Base-by-base conservation (phyloP, 176 grass and related monocot genomes). In the Typha latifolia region DNA sequence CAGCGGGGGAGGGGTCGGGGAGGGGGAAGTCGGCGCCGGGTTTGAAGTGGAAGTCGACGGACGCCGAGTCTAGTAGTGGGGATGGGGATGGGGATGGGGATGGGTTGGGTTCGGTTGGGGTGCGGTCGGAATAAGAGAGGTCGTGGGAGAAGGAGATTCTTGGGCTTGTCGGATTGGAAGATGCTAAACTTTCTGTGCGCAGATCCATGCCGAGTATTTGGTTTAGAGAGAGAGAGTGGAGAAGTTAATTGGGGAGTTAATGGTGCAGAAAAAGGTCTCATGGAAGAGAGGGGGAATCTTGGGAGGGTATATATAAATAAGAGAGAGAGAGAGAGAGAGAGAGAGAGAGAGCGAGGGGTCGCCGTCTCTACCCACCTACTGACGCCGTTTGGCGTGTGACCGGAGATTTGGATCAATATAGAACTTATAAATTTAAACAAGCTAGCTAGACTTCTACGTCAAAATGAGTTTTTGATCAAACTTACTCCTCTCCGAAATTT, bases 71-170 rank as follows among this genome's bases (percentile, higher is more conserved):
- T 75, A 4, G 84, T 29, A 3, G 71, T 66, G 81, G 64, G 37
- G 81, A 73, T 12, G 14, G 64, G 0, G n/a, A 7, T 66, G 81
- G 64, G 37, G 81, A 73, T 12, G 14, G 64, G 0, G n/a, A 7
- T 18, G 16, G 6, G 3, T 8, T 19, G 20, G 62, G 70, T 0
- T 78, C 51, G 2, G 65, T 61, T 14, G 63, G 50, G 67, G 72
- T 71, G 49, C 79, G 74, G 56, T 79, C 80, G 72, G 82, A 87
- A 3, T 79, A 67, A 15, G 66, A 66, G 0, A 82, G 76, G 32
- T 90, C 79, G 72, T 82, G 62, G 22, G 87, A 90, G 79, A 90
- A 90, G 51, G 82, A 90, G 76, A 90, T 82, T 68, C 87, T 73
- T 12, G 87, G 82, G 32, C 82, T 85, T 16, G 53, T 3, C n/a